A percentile compares a stretch with the other conserved stretches of the same genome.
These are phyloP conservation scores for Ceriops tagal DNA, from an alignment of 345 rosid species.

Conservation along the genomic window DNA sequence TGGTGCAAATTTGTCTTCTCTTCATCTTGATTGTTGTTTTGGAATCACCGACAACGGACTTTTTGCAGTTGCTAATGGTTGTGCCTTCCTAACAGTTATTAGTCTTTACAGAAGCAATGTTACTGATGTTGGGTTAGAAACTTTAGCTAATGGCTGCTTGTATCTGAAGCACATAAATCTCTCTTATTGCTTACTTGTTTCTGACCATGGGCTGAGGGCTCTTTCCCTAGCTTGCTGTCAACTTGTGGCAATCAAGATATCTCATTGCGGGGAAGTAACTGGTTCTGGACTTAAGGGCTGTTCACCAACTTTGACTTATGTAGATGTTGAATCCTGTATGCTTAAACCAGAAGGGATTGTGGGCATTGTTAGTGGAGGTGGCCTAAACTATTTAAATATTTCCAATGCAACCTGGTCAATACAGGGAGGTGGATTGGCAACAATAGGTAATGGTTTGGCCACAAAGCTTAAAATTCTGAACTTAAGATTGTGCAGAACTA, in stretches of 20 bases:
- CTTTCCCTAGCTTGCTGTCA: slow-evolving; percentile 44
- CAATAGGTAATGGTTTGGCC: slow-evolving; percentile 53
- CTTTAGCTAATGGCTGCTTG: slow-evolving; percentile 41
- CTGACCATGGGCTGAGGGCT: slow-evolving; percentile 50
- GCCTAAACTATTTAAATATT: slow-evolving; percentile 55
- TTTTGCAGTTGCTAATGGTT: slow-evolving; percentile 42
- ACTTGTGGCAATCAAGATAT: slow-evolving; percentile 51
- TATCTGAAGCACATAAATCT: slow-evolving; percentile 51
- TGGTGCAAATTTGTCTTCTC: slow-evolving; percentile 47
- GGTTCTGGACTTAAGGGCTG: slow-evolving; percentile 61
- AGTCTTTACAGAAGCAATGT: slow-evolving; percentile 60
- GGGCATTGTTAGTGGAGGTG: slow-evolving; percentile 62
- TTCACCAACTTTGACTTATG: slow-evolving; percentile 43
- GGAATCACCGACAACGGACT: slow-evolving; percentile 56
- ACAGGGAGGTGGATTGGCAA: slow-evolving; percentile 35
- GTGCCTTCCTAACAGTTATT: slow-evolving; percentile 42
- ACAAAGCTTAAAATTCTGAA: slow-evolving; percentile 51
- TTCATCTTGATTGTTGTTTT: slow-evolving; percentile 65
- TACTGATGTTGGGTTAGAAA: slow-evolving; percentile 54
- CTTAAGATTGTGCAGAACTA: slow-evolving; percentile 53
- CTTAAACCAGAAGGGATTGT: slow-evolving; percentile 50
- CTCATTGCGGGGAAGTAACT: slow-evolving; percentile 42
- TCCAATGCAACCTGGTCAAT: slow-evolving; percentile 29
- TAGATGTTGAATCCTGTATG: slow-evolving; percentile 56
- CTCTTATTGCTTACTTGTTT: slow-evolving; percentile 43